Conservation (phyloP, 148 eudicot species). For the Camellia lanceoleosa region DNA sequence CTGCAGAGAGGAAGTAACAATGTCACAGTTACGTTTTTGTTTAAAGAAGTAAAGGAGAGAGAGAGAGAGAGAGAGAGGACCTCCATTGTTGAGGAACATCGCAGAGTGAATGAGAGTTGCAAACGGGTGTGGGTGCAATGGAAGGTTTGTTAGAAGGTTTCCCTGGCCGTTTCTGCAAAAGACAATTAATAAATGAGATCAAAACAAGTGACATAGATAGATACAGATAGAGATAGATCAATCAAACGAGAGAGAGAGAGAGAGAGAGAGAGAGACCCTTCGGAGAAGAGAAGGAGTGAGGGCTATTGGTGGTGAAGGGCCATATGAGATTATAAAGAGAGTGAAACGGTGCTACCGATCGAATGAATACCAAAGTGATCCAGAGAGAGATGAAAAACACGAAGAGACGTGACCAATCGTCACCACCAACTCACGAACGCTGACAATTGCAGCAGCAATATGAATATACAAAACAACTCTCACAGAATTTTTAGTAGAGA, state of each 20-base stretch:
- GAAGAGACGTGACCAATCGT: constrained; percentile 4
- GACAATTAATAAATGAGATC: not conserved
- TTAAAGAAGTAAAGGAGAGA: not conserved
- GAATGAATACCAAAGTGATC: not conserved
- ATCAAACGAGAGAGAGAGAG: not conserved
- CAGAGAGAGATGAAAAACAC: not conserved
- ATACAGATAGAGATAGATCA: not conserved
- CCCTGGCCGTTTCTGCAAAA: constrained; percentile 10
- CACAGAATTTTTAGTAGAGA: too few relatives aligned
- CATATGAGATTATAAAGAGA: not conserved
- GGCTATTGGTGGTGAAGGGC: not conserved
- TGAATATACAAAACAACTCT: too few relatives aligned
- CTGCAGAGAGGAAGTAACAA: not conserved
- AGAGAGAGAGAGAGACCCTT: not conserved
- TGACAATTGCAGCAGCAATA: not conserved
- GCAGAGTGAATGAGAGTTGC: not conserved
- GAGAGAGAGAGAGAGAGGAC: not conserved
- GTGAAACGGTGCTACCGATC: constrained; percentile 6
- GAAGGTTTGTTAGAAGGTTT: not conserved
- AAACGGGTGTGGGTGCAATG: not conserved
- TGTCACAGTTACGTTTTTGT: not conserved
- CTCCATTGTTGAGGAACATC: constrained; percentile 12
- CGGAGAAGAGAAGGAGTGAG: not conserved
- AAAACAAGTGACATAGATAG: not conserved
- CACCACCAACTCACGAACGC: not conserved